These are phyloP conservation scores for Sporothrix brasiliensis DNA, from an alignment of 2,329 filamentous ascomycete species.

Conservation along the genomic window DNA sequence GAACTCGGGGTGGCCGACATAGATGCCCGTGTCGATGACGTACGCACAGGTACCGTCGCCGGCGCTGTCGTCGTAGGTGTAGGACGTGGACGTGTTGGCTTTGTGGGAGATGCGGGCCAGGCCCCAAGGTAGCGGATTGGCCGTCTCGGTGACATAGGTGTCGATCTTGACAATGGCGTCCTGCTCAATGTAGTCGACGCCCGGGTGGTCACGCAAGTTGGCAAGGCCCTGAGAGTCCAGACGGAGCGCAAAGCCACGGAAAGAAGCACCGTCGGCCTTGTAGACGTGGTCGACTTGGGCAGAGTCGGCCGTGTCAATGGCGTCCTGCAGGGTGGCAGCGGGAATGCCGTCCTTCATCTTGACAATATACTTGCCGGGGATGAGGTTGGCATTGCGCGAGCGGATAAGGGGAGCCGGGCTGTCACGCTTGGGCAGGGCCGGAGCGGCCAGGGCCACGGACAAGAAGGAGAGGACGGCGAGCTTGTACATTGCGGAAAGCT, in stretches of 20 bases:
- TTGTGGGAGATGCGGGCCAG: conserved; percentile 40
- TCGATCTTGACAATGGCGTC: conserved; percentile 41
- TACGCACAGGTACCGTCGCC: conserved; percentile 43
- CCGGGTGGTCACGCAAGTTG: conserved; percentile 37
- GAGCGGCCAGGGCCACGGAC: conserved; percentile 45
- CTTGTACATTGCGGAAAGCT: conserved; percentile 45
- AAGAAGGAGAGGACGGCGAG: conserved; percentile 45
- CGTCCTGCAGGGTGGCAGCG: conserved; percentile 39
- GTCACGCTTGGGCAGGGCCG: conserved; percentile 35
- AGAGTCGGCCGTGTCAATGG: conserved; percentile 35
- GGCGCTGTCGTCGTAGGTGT: conserved; percentile 41
- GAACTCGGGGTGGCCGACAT: conserved; percentile 48
- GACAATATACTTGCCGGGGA: conserved; percentile 51
- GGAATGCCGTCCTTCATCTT: conserved; percentile 47
- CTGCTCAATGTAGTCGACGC: conserved; percentile 43
- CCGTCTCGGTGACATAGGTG: conserved; percentile 38
- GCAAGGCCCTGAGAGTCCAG: conserved; percentile 38
- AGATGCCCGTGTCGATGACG: conserved; percentile 55
- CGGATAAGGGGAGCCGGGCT: conserved; percentile 45
- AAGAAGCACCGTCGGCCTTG: conserved; percentile 35
- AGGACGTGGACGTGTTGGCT: conserved; percentile 37
- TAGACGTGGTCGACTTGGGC: conserved; percentile 38
- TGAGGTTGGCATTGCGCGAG: conserved; percentile 43
- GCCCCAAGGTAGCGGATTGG: conserved; percentile 39
- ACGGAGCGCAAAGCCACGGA: conserved; percentile 41